phyloP scores from a whole-genome alignment of 2,329 filamentous ascomycete species.

The Tolypocladium pustulatum region DNA sequence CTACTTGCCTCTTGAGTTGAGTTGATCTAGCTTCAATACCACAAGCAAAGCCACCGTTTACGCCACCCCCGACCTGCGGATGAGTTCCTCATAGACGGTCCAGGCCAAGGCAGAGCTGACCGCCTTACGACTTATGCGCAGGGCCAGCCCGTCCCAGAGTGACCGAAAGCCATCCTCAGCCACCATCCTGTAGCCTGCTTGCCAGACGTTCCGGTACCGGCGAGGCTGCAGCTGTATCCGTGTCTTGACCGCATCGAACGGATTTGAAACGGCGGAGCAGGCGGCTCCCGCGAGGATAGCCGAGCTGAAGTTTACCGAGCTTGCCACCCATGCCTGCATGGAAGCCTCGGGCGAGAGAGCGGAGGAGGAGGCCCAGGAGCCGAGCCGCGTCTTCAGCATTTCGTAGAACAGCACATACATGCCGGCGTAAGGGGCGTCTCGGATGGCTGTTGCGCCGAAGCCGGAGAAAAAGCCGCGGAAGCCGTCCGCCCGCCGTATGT shows the following conservation, averaged over 20 bases:
- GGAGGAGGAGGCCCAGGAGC: constrained; percentile 8
- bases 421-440: constrained; percentile 94
- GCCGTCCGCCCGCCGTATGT: constrained; percentile 66
- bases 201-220: constrained; percentile 72
- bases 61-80: constrained; percentile 42
- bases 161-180: constrained; percentile 68
- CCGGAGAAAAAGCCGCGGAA: constrained; percentile 82
- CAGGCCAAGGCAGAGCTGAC: constrained; percentile 91
- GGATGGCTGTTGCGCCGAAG: constrained; percentile 83
- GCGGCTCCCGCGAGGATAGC: constrained; percentile 70
- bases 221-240: constrained; percentile 81
- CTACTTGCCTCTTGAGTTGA: neutral
- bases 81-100: constrained; percentile 93
- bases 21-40: neutral
- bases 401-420: constrained; percentile 94
- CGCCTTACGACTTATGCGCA: constrained; percentile 86
- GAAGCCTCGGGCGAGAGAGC: constrained; percentile 6
- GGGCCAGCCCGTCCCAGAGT: constrained; percentile 73
- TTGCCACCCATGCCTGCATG: constrained; percentile 22
- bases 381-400: constrained; percentile 58
- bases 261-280: constrained; percentile 86
- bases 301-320: constrained; percentile 77
- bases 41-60: neutral
- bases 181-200: constrained; percentile 69
- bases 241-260: constrained; percentile 95